A percentile compares a stretch with the other conserved stretches of the same genome.
These are phyloP conservation scores for Clavaria fumosa DNA, from an alignment of 768 basidiomycete genomes.

Conservation along the genomic window DNA sequence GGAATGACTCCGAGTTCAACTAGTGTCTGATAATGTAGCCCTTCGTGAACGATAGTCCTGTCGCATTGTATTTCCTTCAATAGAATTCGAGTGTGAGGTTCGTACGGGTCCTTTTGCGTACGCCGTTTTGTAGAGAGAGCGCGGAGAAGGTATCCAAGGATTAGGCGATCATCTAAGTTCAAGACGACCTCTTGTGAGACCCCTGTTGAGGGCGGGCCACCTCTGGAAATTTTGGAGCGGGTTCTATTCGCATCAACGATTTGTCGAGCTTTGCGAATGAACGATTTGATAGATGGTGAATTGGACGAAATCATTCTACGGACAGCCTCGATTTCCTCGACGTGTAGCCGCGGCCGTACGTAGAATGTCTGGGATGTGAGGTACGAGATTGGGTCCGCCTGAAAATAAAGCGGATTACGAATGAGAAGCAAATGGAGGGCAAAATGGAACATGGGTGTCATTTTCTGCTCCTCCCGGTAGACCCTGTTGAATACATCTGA, in stretches of 20 bases:
- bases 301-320: constrained; percentile 28
- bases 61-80: constrained; percentile 38
- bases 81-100: constrained; percentile 34
- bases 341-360: constrained; percentile 46
- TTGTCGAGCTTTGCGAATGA: constrained; percentile 32
- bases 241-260: constrained; percentile 24
- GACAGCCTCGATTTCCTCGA: constrained; percentile 35
- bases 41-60: constrained; percentile 17
- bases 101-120: constrained; percentile 51
- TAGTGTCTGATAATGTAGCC: constrained; percentile 33
- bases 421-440: constrained; percentile 57
- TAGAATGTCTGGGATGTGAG: constrained; percentile 34
- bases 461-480: constrained; percentile 18
- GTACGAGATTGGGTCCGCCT: constrained; percentile 31
- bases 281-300: constrained; percentile 28
- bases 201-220: constrained; percentile 17
- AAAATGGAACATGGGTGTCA: constrained; percentile 23
- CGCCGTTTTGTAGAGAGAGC: constrained; percentile 32
- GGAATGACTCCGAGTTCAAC: constrained; percentile 58
- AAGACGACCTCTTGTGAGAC: constrained; percentile 24
- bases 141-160: constrained; percentile 43
- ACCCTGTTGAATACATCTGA: constrained; percentile 34
- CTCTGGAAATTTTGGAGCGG: constrained; percentile 17
- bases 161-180: constrained; percentile 34
- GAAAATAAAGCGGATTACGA: constrained; percentile 33